Conservation (phyloP, 192 early-diverging fungal genomes). For the Spizellomyces punctatus region DNA sequence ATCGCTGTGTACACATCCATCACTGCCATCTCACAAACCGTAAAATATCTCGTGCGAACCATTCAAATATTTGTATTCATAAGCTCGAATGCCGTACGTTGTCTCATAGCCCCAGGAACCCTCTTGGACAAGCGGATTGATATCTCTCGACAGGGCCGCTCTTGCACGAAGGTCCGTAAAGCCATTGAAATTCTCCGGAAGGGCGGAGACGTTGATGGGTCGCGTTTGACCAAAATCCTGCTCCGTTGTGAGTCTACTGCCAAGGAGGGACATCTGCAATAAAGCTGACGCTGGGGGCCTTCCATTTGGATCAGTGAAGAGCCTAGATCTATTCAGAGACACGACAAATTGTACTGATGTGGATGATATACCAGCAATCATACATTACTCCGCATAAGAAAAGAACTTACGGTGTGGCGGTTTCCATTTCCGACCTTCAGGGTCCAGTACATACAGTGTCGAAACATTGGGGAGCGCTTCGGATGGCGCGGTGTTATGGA, state of each 20-base stretch:
- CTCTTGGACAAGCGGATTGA: conserved; percentile 2
- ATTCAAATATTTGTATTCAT: conserved; percentile 1
- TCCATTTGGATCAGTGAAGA: neutral
- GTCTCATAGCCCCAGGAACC: neutral
- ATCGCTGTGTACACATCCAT: neutral
- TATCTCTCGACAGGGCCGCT: neutral
- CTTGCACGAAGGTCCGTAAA: neutral
- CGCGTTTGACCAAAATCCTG: neutral
- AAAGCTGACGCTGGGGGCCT: too few relatives aligned
- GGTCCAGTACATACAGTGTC: neutral
- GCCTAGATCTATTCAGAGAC: neutral
- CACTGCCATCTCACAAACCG: neutral
- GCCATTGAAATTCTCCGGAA: neutral
- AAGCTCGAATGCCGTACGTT: conserved; percentile 1
- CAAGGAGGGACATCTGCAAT: neutral
- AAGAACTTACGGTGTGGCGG: neutral
- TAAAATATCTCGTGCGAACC: conserved; percentile 4
- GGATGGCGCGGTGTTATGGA: neutral
- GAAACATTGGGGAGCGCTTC: neutral
- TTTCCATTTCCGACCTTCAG: neutral
- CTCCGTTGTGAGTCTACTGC: neutral
- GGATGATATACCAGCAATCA: too few relatives aligned
- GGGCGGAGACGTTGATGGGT: neutral
- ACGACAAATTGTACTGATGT: neutral
- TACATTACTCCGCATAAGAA: too few relatives aligned